A percentile compares a stretch with the other conserved stretches of the same genome.
Evolutionary conservation across 345 rosid species (phyloP).

Genomic region (Eucalyptus tenuipes): DNA sequence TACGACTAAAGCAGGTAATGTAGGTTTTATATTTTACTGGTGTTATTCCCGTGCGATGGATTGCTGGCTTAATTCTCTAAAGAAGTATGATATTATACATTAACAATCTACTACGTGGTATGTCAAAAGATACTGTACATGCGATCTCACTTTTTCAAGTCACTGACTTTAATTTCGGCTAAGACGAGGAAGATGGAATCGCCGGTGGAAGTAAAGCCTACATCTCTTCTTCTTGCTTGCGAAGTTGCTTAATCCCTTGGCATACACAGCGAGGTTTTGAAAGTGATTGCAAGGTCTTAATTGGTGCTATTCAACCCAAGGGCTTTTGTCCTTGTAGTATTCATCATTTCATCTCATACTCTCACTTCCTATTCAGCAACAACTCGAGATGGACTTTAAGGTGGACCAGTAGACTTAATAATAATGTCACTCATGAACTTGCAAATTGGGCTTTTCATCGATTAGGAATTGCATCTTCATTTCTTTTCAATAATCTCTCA

Average conservation of each 20-base stretch:
- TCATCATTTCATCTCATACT: not conserved
- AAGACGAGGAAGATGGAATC: not conserved
- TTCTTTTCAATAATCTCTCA: not conserved
- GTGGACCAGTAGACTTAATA: not conserved
- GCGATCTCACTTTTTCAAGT: not conserved
- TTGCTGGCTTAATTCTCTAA: not conserved
- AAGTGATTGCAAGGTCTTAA: not conserved
- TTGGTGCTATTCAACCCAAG: not conserved
- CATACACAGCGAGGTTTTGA: accelerated
- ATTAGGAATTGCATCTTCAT: not conserved
- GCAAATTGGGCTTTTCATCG: not conserved
- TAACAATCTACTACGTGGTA: not conserved
- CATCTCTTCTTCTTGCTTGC: not conserved
- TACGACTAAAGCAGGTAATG: not conserved
- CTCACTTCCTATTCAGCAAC: not conserved
- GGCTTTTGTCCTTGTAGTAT: not conserved
- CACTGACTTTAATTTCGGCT: not conserved
- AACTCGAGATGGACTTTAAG: not conserved
- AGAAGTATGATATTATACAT: not conserved
- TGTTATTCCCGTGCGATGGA: not conserved
- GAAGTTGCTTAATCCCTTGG: not conserved
- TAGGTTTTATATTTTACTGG: not conserved
- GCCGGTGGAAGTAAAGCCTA: not conserved
- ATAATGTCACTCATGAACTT: not conserved
- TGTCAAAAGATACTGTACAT: not conserved